Conservation (phyloP, 2,329 filamentous ascomycete species). For the Xylaria sp. region DNA sequence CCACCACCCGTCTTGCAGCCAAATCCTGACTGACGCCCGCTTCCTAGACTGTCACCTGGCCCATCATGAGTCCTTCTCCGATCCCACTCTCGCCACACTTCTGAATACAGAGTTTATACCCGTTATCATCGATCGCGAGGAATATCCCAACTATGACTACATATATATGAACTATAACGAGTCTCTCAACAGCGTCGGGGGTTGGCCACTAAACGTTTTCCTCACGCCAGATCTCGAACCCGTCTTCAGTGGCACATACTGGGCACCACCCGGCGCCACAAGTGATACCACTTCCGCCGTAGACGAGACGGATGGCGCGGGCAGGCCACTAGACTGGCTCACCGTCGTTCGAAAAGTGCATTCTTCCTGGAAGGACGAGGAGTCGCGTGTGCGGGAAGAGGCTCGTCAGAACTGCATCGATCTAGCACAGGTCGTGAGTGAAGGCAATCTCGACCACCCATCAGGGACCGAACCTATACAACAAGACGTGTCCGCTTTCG, state of each 20-base stretch:
- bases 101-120: constrained; percentile 91
- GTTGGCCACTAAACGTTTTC: constrained; percentile 98
- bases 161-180: constrained; percentile 99
- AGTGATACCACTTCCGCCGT: constrained; percentile 49
- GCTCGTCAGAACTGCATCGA: constrained; percentile 85
- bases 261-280: constrained; percentile 80
- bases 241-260: constrained; percentile 96
- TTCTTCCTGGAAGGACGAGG: constrained; percentile 82
- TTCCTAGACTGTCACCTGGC: constrained; percentile 84
- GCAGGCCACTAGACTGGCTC: constrained; percentile 80
- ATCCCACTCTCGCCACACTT: constrained; percentile 80
- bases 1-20: neutral
- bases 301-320: constrained; percentile 58
- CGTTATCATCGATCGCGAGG: constrained; percentile 92
- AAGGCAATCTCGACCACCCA: constrained; percentile 65
- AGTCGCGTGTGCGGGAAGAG: constrained; percentile 82
- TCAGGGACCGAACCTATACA: constrained; percentile 30
- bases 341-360: constrained; percentile 83
- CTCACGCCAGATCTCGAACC: constrained; percentile 92
- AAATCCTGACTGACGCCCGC: constrained; percentile 28
- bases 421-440: constrained; percentile 86
- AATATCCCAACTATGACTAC: constrained; percentile 91
- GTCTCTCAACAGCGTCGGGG: constrained; percentile 87
- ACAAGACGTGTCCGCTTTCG: constrained; percentile 25
- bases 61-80: constrained; percentile 90